Evolutionary conservation across 805 yeast genomes (phyloP), one percentile per base, ranked within the genome.

Genomic region (Ogataea pignaliae): DNA sequence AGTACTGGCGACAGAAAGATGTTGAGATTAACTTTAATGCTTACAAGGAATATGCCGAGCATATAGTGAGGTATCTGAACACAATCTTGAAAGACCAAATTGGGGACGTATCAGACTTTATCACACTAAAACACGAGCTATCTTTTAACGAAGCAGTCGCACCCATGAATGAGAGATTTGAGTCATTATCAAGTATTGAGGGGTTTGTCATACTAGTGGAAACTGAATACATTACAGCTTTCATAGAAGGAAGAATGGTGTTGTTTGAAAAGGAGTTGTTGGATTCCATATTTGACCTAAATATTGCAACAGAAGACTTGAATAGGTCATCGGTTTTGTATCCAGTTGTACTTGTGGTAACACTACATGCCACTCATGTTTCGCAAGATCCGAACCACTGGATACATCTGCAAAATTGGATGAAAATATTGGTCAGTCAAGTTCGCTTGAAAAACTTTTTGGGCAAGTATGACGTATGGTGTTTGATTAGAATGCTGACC

Each of bases 381-480:
- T 2, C 39, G 4, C 7, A 16, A 1, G 46, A 56, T 15, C 8
- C 3, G 8, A 21, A 17, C 11, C 57, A 59, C 39, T 61, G 65
- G 65, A 39, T 54, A 17, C 61, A 59, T 43, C 28, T 61, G 3
- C 39, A 39, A 9, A 54, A 52, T 29, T 62, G 66, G 66, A 28
- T 60, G 17, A 21, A 30, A 3, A 45, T 51, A 7, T 38, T 59
- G 3, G 7, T 39, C 3, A 30, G 38, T 11, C 41, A 47, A 11
- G 16, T 50, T 1, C 39, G 42, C 12, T 3, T 39, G 3, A 48
- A 45, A 12, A 31, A 36, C 2, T 49, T 42, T 9, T 40, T 53
- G 11, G 28, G 34, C 10, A 44, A 47, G 33, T 30, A 53, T 9
- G 60, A 60, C 37, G 18, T 53, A 1, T 45, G 51, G 52, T 45